A percentile compares a stretch with the other conserved stretches of the same genome.
Conservation (phyloP, 805 yeast genomes). For the Monosporozyma unispora region DNA sequence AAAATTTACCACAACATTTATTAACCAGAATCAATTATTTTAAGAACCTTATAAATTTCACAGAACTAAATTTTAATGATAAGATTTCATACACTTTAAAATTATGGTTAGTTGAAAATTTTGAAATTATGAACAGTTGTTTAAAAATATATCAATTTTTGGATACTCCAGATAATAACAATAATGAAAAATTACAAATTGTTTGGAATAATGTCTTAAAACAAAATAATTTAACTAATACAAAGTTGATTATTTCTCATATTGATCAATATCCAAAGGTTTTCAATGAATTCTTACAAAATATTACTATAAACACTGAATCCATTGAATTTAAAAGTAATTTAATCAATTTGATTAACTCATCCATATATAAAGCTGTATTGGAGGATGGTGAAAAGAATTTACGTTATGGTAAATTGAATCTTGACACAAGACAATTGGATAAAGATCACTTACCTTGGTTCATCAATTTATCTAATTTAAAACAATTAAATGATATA, state of each 20-base stretch:
- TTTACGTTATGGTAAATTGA: constrained; percentile 21
- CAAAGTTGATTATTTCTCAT: constrained; percentile 19
- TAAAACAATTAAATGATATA: constrained; percentile 35
- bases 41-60: constrained; percentile 38
- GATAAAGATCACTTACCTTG: constrained; percentile 33
- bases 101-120: constrained; percentile 32
- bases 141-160: constrained; percentile 4
- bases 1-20: constrained; percentile 42
- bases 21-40: constrained; percentile 39
- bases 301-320: constrained; percentile 9
- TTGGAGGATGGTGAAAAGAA: constrained; percentile 35
- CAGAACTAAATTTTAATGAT: constrained; percentile 37
- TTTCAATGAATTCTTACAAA: constrained; percentile 19
- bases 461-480: constrained; percentile 38
- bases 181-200: constrained; percentile 1
- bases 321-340: constrained; percentile 12
- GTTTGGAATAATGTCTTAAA: constrained; percentile 9
- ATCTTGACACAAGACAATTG: constrained; percentile 17
- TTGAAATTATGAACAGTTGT: constrained; percentile 43
- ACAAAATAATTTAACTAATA: constrained; percentile 10
- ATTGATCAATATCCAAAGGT: constrained; percentile 21
- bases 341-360: constrained; percentile 18
- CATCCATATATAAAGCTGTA: constrained; percentile 23
- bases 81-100: constrained; percentile 32
- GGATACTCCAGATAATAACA: not conserved